Base-by-base conservation (phyloP, 2,329 filamentous ascomycete genomes). In the Cordyceps javanica region DNA sequence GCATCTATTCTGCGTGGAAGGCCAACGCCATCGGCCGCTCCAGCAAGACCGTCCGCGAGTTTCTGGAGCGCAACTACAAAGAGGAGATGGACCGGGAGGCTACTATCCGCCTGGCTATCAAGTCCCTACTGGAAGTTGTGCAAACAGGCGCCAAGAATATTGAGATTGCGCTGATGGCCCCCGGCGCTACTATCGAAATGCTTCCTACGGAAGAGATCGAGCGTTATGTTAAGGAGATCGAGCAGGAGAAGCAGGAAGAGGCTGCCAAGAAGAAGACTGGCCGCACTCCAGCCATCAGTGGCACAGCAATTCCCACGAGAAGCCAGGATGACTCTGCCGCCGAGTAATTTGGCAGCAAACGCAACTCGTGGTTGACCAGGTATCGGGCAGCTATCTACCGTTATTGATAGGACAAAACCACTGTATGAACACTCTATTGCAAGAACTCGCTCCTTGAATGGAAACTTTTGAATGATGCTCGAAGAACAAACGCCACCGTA, bases 61-160 rank as follows among this genome's bases (percentile, higher is more conserved):
- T 99, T 76, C 85, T 99, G 65, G 94, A 99, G 78, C 88, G 95
- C 72, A 97, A 99, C 78, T 96, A 99, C 83, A 96, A 96, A 81
- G 91, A 95, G 68, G 90, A 90, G 62, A 96, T 99, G 92, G 90
- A 97, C 72, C 86, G 92, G 62, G 91, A 97, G 77, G 88, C 91
- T 67, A 97, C 95, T 42, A 95, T 99, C 73, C 91, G 95, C 71
- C 81, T 99, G 66, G 94, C 94, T 8, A 95, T 99, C 80, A 99
- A 99, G 81, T 99, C 94, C 39, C 83, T 99, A 63, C 80, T 99
- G 60, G 94, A 99, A 75, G 94, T 99, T 55, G 94, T 99, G 61
- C 94, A 99, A 77, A 99, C 94, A 3, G 94, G 94, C 62, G 94
- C 94, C 55, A 99, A 99, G 86, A 99, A 99, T 76, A 99, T 99